Percentiles rank a stretch among this genome's conserved stretches.
These are phyloP conservation scores for Oryza rufipogon DNA, from an alignment of 176 grass and related monocot species.

Conservation along the genomic window DNA sequence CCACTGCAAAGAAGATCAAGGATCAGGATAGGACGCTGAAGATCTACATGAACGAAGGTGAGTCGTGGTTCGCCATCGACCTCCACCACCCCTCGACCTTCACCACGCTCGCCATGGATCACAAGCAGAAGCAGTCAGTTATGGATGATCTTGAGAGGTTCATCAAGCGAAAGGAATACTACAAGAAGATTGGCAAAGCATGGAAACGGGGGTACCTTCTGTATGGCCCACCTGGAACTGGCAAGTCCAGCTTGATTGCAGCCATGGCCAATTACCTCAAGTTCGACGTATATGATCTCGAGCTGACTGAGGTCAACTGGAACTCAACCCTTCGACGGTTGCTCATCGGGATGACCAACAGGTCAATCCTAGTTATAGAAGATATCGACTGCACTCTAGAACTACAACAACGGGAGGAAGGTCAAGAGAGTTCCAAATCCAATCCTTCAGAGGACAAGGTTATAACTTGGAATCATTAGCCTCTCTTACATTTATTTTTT, in stretches of 20 bases:
- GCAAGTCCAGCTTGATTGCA: conserved; percentile 91
- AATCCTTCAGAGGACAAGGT: conserved; percentile 59
- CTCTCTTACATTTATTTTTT: not conserved
- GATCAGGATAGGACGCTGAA: conserved; percentile 69
- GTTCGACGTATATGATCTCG: conserved; percentile 93
- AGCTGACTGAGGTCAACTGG: conserved; percentile 78
- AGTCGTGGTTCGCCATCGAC: conserved; percentile 63
- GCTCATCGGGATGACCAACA: conserved; percentile 74
- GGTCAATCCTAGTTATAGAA: conserved; percentile 86
- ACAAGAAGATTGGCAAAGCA: conserved; percentile 82
- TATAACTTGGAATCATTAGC: conserved; percentile 21
- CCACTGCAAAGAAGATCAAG: conserved; percentile 61
- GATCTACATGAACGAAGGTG: conserved; percentile 87
- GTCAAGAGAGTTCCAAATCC: conserved; percentile 43
- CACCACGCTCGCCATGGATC: conserved; percentile 77
- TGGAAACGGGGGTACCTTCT: conserved; percentile 95
- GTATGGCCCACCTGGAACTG: conserved; percentile 81
- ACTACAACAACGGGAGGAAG: conserved; percentile 59
- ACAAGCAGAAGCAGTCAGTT: conserved; percentile 54
- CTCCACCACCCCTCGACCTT: conserved; percentile 90
- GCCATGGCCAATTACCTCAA: conserved; percentile 95
- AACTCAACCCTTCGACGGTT: conserved; percentile 63
- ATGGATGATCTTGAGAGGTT: conserved; percentile 85
- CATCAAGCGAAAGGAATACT: conserved; percentile 78
- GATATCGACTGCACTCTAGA: conserved; percentile 87